Base-by-base conservation (phyloP, 257 asterid genomes). In the Paraleonurus japonicus region DNA sequence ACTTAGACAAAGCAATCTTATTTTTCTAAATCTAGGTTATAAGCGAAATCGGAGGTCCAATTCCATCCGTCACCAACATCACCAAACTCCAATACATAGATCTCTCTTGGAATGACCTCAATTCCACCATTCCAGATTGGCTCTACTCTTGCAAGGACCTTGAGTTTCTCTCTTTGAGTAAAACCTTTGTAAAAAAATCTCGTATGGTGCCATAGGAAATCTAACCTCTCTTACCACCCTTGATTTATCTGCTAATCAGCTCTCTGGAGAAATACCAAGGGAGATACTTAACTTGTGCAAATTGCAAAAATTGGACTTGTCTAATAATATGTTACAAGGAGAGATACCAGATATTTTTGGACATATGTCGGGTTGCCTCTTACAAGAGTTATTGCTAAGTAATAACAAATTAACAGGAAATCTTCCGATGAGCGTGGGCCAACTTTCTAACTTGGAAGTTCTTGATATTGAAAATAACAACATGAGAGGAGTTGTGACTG, bases 81-180 rank as follows among this genome's bases (percentile, higher is more conserved):
- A 74, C 83, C 51, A 78, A 74, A 43, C 79, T 80, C 51, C 57
- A 53, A 27, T 0, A 68, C 28, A 27, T 85, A 48, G 57, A 69
- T 41, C 72, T 78, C 11, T 71, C 82, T 0, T 0, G n/a, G n/a
- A 2, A 81, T 0, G n/a, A 2, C 13, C 48, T 79, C 17, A 75
- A 70, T 30, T 69, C 83, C 65, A n/a, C 54, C 54, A 80, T 84
- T 22, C 86, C 85, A 17, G 1, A 77, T 7, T 77, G 81, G 85
- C 74, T 84, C 61, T 84, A 75, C 61, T 28, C 9, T 4, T 75
- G 69, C 67, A 80, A 77, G 22, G 50, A 67, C 27, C 78, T 85
- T 7, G 67, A 65, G 27, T 54, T n/a, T 47, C 28, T 80, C 19
- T 0, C 2, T n/a, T n/a, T n/a, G n/a, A n/a, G n/a, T n/a, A n/a